Base-by-base conservation (phyloP, 306 rosid species). In the Mucuna pruriens region DNA sequence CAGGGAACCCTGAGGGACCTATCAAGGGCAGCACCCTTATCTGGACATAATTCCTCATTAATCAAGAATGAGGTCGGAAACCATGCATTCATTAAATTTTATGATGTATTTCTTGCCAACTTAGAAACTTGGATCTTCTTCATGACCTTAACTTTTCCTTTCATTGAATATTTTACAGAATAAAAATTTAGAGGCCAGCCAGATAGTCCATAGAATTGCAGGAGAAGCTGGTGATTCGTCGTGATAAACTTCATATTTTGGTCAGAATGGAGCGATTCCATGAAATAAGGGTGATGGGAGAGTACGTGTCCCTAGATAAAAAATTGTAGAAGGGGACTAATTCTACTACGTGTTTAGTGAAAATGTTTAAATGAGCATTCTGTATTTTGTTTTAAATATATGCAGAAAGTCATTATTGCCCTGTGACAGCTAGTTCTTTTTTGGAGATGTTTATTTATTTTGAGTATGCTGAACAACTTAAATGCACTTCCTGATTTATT, bases 1-100 rank as follows among this genome's bases (percentile, higher is more conserved):
- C 62, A 91, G 97, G 91, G 97, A 82, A 84, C 91, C 64, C 87
- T 91, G 64, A 89, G 92, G 89, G 97, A 91, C 84, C 87, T 84
- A 61, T 80, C 94, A 16, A 90, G 85, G 80, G 78, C 92, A 39
- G 78, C 84, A 78, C 74, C 88, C 46, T 72, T 85, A 49, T 82
- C 86, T 23, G 91, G 83, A 82, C 87, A 84, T 10, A 79, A 70
- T 80, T 66, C 92, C 71, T 66, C 90, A 34, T 38, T 83, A 55
- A 88, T 69, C 77, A 87, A 84, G 76, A 88, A 85, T 38, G 89
- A 83, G 90, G 90, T 90, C 17, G n/a, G 63, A 52, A 69, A 49
- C 12, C 61, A 44, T 70, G 46, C 49, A 15, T 51, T 17, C 26
- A 51, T 73, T 46, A 38, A 46, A 22, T 65, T 67, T 55, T 57